Evolutionary conservation across 1,284 basidiomycete species (phyloP), one percentile per base, ranked within the genome.

Genomic region (Leccinum solheimii): DNA sequence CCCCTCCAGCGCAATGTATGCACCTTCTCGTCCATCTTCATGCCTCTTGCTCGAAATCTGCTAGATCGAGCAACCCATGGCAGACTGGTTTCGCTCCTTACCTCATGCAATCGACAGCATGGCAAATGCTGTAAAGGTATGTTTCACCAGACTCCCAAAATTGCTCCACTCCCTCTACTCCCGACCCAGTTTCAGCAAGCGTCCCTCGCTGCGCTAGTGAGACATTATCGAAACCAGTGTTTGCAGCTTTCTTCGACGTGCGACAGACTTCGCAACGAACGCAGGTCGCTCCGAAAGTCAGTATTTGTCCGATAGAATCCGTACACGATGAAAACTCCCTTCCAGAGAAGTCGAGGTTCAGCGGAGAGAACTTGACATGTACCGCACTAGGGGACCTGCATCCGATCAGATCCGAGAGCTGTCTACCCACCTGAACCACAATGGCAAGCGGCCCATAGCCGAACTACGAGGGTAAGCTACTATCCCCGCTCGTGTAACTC

Each of bases 61-160:
- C 26, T 66, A 92, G 91, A 82, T 92, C 82, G 88, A 90, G 9
- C 75, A 81, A 3, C 90, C 90, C 1, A 89, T 93, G 86, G 83
- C 86, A 5, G 82, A 87, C 26, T 92, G 90, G 90, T 93, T 93
- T 76, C 79, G 79, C 13, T 82, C 84, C 40, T 73, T 89, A 11
- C 83, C 89, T 11, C 76, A 79, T 60, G 76, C 83, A 4, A 75
- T 92, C 32, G 89, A 92, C 68, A 71, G 80, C 19, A 72, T 89
- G 23, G 84, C 87, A 38, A 83, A 81, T 67, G 82, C 90, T 23
- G 80, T 83, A 54, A 89, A 88, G 79, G 90, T 89, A 64, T 32
- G 75, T 62, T n/a, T 36, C 55, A 26, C 10, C 26, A 10, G 8
- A 11, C 43, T 45, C 43, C 64, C n/a, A 40, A 6, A 21, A 27